A percentile compares a stretch with the other conserved stretches of the same genome.
phyloP scores from a whole-genome alignment of 371 early-diverging fungal species.

The Mortierella sp. region DNA sequence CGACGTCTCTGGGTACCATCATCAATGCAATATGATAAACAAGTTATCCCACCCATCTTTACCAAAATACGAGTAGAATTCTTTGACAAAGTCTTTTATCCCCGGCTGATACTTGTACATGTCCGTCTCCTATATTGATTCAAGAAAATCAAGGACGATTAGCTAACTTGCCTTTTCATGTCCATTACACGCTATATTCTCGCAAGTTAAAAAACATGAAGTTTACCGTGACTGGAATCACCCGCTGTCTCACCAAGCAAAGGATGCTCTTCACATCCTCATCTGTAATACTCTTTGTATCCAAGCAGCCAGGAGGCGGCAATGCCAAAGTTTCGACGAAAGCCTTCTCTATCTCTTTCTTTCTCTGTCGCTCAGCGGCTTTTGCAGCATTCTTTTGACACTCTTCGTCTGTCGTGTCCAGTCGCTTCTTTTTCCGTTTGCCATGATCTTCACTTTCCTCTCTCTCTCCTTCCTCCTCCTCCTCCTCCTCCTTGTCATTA shows the following conservation, averaged over 20 bases:
- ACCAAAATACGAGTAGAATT: neutral
- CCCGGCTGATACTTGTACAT: neutral
- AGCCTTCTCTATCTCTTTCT: slow-evolving; percentile 18
- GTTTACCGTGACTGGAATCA: slow-evolving; percentile 23
- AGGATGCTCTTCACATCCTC: slow-evolving; percentile 22
- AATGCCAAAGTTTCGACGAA: slow-evolving; percentile 13
- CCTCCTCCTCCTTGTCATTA: neutral
- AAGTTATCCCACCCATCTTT: neutral
- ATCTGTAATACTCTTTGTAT: slow-evolving; percentile 31
- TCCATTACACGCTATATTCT: neutral
- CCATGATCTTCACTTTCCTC: neutral
- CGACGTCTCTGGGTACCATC: too few relatives aligned
- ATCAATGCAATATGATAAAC: too few relatives aligned
- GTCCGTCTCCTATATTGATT: neutral
- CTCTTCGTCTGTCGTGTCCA: neutral
- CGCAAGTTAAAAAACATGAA: neutral
- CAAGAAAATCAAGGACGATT: neutral
- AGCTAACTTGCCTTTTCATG: neutral
- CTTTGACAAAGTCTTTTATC: neutral
- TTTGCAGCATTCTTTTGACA: neutral
- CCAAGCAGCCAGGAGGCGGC: slow-evolving; percentile 50
- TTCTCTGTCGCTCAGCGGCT: slow-evolving; percentile 9
- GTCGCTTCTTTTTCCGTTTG: slow-evolving; percentile 17
- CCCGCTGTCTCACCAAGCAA: slow-evolving; percentile 12
- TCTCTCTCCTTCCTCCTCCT: too few relatives aligned